phyloP scores from a whole-genome alignment of 192 early-diverging fungal species.

The Entrophospora sp. region DNA sequence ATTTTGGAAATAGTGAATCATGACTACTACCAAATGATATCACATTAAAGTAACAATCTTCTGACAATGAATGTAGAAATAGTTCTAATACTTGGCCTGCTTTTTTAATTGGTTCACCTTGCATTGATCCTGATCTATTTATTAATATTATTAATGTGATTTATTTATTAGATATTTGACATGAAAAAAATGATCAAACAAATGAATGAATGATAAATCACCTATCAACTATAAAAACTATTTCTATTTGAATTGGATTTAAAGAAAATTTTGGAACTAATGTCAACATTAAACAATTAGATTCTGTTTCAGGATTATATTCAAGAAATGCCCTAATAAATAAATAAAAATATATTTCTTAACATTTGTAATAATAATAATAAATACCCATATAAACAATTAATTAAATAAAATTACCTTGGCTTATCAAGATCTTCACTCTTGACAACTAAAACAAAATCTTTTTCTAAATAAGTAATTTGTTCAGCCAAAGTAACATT shows the following conservation, averaged over 20 bases:
- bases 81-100: constrained; percentile 32
- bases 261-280: constrained; percentile 18
- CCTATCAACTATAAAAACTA: constrained; percentile 38
- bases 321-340: constrained; percentile 16
- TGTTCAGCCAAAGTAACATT: neutral
- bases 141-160: neutral
- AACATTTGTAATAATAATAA: neutral
- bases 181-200: no score
- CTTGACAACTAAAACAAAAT: constrained; percentile 17
- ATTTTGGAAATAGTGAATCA: constrained; percentile 30
- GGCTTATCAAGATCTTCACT: constrained; percentile 11
- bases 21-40: constrained; percentile 33
- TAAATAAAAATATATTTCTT: no score
- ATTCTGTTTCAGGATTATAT: constrained; percentile 8
- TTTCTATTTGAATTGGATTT: constrained; percentile 19
- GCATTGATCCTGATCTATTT: constrained; percentile 43
- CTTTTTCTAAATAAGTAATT: constrained; percentile 10
- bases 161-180: neutral
- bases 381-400: neutral
- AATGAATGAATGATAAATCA: constrained; percentile 1
- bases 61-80: constrained; percentile 40
- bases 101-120: constrained; percentile 26
- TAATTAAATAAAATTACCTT: neutral
- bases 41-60: constrained; percentile 38
- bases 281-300: constrained; percentile 18